These are phyloP conservation scores for Metarhizium robertsii DNA, from an alignment of 2,329 filamentous ascomycete species.

Conservation along the genomic window DNA sequence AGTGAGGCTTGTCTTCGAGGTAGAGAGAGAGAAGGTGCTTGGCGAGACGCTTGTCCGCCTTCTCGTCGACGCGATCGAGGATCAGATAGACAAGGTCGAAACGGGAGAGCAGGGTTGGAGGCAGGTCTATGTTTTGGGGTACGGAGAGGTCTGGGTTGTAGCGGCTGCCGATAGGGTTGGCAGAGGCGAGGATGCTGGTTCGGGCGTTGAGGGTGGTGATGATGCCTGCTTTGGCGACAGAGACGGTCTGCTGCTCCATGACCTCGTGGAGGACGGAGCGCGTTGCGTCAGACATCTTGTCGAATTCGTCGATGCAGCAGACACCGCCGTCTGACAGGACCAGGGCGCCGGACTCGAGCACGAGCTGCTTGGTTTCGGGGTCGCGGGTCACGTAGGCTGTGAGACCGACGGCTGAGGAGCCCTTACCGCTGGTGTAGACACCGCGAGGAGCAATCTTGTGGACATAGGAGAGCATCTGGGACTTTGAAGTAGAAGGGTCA, in stretches of 20 bases:
- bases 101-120: constrained; percentile 86
- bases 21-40: constrained; percentile 95
- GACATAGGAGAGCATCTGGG: constrained; percentile 86
- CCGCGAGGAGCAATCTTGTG: constrained; percentile 93
- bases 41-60: constrained; percentile 76
- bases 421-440: constrained; percentile 74
- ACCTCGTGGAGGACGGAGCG: constrained; percentile 78
- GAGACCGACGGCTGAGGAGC: constrained; percentile 71
- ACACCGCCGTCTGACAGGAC: constrained; percentile 75
- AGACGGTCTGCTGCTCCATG: constrained; percentile 82
- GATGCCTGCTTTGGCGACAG: constrained; percentile 84
- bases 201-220: constrained; percentile 94
- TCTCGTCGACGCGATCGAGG: constrained; percentile 86
- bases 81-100: constrained; percentile 97
- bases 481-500: constrained; percentile 94
- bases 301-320: constrained; percentile 78
- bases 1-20: constrained; percentile 85
- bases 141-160: constrained; percentile 96
- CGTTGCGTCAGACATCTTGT: constrained; percentile 76
- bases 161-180: constrained; percentile 95
- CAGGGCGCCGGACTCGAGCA: constrained; percentile 70
- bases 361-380: constrained; percentile 69
- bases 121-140: constrained; percentile 95
- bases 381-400: constrained; percentile 76
- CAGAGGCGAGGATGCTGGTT: constrained; percentile 91